Evolutionary conservation across 1,284 basidiomycete species (phyloP).

Genomic region (Leccinum solheimii): DNA sequence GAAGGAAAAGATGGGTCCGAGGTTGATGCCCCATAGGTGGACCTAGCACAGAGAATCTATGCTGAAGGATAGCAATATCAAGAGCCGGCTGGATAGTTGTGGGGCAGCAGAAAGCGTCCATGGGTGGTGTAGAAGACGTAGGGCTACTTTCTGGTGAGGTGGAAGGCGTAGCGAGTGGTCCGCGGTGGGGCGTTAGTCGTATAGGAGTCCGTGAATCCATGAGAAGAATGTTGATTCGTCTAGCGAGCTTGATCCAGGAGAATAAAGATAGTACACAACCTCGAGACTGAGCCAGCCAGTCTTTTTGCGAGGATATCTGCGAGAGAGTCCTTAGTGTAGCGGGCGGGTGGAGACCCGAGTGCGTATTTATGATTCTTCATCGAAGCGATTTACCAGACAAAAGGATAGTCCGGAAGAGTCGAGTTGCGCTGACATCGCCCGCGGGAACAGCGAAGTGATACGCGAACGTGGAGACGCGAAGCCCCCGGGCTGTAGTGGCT

Average conservation of each 20-base stretch:
- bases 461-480: constrained; percentile 26
- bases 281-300: constrained; percentile 35
- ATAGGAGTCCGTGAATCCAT: constrained; percentile 35
- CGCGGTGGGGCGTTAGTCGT: constrained; percentile 29
- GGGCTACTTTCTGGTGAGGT: constrained; percentile 24
- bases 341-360: not conserved
- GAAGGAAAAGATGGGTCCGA: not conserved
- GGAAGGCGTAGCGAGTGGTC: constrained; percentile 32
- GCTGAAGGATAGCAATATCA: constrained; percentile 16
- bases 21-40: not conserved
- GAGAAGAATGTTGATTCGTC: constrained; percentile 14
- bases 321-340: constrained; percentile 9
- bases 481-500: constrained; percentile 15
- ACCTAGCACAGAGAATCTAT: constrained; percentile 12
- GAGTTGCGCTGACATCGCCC: constrained; percentile 1
- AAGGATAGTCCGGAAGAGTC: constrained; percentile 15
- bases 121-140: constrained; percentile 21
- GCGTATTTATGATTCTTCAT: constrained; percentile 27
- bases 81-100: constrained; percentile 5
- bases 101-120: constrained; percentile 14
- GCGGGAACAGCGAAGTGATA: constrained; percentile 12
- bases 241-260: constrained; percentile 17
- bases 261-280: constrained; percentile 19
- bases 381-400: constrained; percentile 22
- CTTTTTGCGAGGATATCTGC: constrained; percentile 16